These are phyloP conservation scores for Kuraishia floccosa DNA, from an alignment of 805 yeast genomes.

Conservation along the genomic window DNA sequence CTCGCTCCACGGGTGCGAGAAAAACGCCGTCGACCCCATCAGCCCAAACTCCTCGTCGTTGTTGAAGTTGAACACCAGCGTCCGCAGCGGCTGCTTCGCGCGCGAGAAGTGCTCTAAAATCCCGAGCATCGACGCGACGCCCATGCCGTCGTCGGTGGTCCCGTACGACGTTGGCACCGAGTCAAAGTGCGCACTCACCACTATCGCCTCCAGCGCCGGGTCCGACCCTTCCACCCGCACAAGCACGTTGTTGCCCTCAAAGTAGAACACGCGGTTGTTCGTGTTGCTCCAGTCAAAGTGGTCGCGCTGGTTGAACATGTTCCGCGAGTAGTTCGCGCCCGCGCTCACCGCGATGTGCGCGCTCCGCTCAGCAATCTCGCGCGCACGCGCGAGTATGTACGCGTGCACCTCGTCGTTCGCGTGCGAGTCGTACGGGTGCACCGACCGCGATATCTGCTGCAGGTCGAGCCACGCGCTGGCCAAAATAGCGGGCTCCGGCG, in stretches of 20 bases:
- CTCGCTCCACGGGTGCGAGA: conserved; percentile 62
- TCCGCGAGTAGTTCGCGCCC: conserved; percentile 28
- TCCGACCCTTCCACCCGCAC: conserved; percentile 64
- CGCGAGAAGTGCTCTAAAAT: conserved; percentile 37
- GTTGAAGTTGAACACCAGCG: conserved; percentile 75
- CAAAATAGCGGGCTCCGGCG: conserved; percentile 22
- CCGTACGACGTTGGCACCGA: conserved; percentile 83
- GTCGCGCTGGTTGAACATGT: conserved; percentile 36
- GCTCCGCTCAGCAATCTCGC: conserved; percentile 15
- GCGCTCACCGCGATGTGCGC: conserved; percentile 25
- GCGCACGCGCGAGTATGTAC: conserved; percentile 37
- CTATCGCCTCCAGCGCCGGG: conserved; percentile 46
- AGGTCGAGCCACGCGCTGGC: conserved; percentile 58
- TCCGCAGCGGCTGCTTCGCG: conserved; percentile 46
- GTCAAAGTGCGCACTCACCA: conserved; percentile 81
- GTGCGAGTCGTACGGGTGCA: conserved; percentile 73
- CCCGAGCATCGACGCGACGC: conserved; percentile 72
- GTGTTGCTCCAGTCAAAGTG: conserved; percentile 28
- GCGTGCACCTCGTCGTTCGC: conserved; percentile 72
- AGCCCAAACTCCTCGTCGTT: conserved; percentile 86
- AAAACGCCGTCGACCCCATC: conserved; percentile 67
- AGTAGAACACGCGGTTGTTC: conserved; percentile 47
- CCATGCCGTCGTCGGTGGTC: conserved; percentile 88
- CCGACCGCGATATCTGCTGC: conserved; percentile 50
- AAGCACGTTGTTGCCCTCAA: conserved; percentile 72